Percentiles rank a stretch among this genome's conserved stretches.
These are phyloP conservation scores for Yarrowia sp. DNA, from an alignment of 805 yeast species.

Conservation along the genomic window DNA sequence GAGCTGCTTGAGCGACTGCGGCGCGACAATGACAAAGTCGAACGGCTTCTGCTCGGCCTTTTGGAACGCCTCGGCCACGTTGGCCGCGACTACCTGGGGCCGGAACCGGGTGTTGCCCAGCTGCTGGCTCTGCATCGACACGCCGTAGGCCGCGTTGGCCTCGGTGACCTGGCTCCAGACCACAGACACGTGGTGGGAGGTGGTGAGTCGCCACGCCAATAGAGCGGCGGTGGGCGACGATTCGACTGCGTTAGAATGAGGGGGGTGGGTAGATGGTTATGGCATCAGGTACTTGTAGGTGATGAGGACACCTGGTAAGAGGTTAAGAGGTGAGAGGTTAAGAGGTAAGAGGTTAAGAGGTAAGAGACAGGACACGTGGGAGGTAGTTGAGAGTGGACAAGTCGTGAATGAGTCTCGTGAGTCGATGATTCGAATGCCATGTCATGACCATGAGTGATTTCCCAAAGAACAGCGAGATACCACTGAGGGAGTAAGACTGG, in stretches of 20 bases:
- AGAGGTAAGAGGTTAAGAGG: too few relatives aligned
- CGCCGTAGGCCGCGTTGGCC: constrained; percentile 37
- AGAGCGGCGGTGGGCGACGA: constrained; percentile 42
- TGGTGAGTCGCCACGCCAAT: constrained; percentile 44
- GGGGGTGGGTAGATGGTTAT: too few relatives aligned
- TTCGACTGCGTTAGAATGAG: constrained; percentile 42
- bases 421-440: too few relatives aligned
- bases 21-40: constrained; percentile 39
- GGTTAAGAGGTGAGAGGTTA: too few relatives aligned
- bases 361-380: too few relatives aligned
- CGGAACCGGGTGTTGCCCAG: constrained; percentile 42
- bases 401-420: too few relatives aligned
- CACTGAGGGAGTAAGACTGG: too few relatives aligned
- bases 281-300: too few relatives aligned
- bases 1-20: constrained; percentile 39
- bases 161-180: constrained; percentile 42
- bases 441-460: too few relatives aligned
- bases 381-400: too few relatives aligned
- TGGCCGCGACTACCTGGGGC: constrained; percentile 40
- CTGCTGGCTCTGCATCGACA: constrained; percentile 42
- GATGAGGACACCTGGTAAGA: too few relatives aligned
- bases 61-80: constrained; percentile 30
- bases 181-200: constrained; percentile 42
- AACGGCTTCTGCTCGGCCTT: constrained; percentile 37
- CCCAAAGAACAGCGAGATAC: too few relatives aligned